These are phyloP conservation scores for Russula abietina DNA, from an alignment of 768 basidiomycete species.

Conservation along the genomic window DNA sequence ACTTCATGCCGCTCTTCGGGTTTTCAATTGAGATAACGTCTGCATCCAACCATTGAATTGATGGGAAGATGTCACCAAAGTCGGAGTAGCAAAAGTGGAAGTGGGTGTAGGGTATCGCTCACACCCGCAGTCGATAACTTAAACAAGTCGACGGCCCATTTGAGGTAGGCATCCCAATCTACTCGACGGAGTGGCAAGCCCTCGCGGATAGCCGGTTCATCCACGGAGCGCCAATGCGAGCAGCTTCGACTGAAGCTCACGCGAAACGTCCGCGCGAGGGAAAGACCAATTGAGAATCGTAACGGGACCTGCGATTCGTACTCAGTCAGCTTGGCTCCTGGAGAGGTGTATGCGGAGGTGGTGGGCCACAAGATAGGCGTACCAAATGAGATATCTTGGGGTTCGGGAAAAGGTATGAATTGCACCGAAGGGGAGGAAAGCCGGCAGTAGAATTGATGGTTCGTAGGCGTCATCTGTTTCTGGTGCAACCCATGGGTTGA, in stretches of 20 bases:
- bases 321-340: too few relatives aligned
- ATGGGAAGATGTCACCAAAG: constrained; percentile 98
- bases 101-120: too few relatives aligned
- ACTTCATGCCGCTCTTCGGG: constrained; percentile 97
- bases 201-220: constrained; percentile 99
- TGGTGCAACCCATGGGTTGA: too few relatives aligned
- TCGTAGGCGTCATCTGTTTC: too few relatives aligned
- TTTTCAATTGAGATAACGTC: constrained; percentile 99
- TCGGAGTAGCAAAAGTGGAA: constrained; percentile 99
- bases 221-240: constrained; percentile 96
- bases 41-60: constrained; percentile 92
- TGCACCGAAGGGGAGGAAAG: too few relatives aligned
- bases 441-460: too few relatives aligned
- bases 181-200: constrained; percentile 93
- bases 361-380: too few relatives aligned
- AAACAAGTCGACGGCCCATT: constrained; percentile 99
- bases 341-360: too few relatives aligned
- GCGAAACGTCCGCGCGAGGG: constrained; percentile 96
- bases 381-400: too few relatives aligned
- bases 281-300: constrained; percentile 99
- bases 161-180: constrained; percentile 95
- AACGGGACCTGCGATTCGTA: constrained; percentile 95
- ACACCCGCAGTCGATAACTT: constrained; percentile 95
- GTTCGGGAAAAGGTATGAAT: too few relatives aligned
- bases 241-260: constrained; percentile 97